phyloP scores from a whole-genome alignment of 2,329 filamentous ascomycete species.

The Diaporthe velutina region DNA sequence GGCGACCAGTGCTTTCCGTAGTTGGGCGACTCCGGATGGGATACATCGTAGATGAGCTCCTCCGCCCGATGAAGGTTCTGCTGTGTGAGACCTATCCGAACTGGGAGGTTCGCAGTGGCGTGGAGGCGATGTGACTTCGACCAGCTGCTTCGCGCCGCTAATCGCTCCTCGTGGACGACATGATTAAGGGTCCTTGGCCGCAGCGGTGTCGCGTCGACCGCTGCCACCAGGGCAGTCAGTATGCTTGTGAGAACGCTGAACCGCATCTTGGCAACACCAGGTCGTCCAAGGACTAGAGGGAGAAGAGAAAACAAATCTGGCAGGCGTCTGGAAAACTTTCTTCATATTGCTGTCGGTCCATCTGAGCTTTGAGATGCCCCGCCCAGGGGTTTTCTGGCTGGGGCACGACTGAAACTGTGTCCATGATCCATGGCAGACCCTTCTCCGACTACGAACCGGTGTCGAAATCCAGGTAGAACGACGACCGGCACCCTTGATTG shows the following conservation, averaged over 20 bases:
- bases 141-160: slow-evolving; percentile 44
- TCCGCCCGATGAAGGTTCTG: slow-evolving; percentile 60
- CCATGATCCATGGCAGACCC: slow-evolving; percentile 9
- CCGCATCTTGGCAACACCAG: slow-evolving; percentile 42
- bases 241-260: slow-evolving; percentile 41
- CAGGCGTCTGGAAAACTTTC: slow-evolving; percentile 14
- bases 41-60: slow-evolving; percentile 57
- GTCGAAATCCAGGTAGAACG: neutral
- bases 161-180: slow-evolving; percentile 51
- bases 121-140: slow-evolving; percentile 43
- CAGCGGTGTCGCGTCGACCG: slow-evolving; percentile 43
- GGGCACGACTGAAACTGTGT: slow-evolving; percentile 35
- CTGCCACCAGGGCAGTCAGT: slow-evolving; percentile 49
- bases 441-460: slow-evolving; percentile 5
- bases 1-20: slow-evolving; percentile 63
- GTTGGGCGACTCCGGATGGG: slow-evolving; percentile 57
- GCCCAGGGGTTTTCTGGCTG: slow-evolving; percentile 6
- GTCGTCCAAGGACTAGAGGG: slow-evolving; percentile 28
- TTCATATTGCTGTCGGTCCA: slow-evolving; percentile 35
- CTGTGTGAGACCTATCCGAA: slow-evolving; percentile 60
- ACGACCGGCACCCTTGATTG: neutral
- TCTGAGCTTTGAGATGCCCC: slow-evolving; percentile 18
- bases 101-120: slow-evolving; percentile 47
- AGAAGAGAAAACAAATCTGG: neutral
- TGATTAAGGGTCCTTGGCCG: slow-evolving; percentile 39